Conservation (phyloP, 2,329 filamentous ascomycete species). For the Aspergillus candidus region DNA sequence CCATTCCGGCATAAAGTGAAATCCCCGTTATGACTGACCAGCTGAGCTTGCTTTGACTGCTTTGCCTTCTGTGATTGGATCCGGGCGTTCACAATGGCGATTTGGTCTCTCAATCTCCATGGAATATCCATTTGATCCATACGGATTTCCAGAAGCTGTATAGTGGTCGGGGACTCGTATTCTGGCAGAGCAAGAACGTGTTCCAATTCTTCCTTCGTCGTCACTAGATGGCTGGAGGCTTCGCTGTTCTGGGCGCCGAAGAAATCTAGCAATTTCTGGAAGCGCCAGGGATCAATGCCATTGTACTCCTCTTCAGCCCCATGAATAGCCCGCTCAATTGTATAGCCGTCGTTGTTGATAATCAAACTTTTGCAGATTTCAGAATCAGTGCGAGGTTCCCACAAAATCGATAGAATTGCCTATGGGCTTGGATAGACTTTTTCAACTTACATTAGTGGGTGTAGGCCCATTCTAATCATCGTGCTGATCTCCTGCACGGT, state of each 20-base stretch:
- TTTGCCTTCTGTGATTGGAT: too few relatives aligned
- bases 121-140: slow-evolving; percentile 4
- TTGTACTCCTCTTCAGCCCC: slow-evolving; percentile 72
- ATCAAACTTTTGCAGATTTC: too few relatives aligned
- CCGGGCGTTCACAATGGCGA: slow-evolving; percentile 3
- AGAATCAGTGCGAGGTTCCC: too few relatives aligned
- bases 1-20: too few relatives aligned
- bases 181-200: background rate
- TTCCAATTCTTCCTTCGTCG: slow-evolving; percentile 61
- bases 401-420: too few relatives aligned
- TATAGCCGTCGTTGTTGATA: slow-evolving; percentile 78
- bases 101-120: slow-evolving; percentile 1
- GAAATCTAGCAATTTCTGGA: slow-evolving; percentile 58
- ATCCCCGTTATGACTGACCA: too few relatives aligned
- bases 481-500: slow-evolving; percentile 76
- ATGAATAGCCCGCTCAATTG: slow-evolving; percentile 79
- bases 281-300: slow-evolving; percentile 67
- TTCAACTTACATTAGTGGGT: slow-evolving; percentile 39
- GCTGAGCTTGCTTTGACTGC: too few relatives aligned
- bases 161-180: background rate
- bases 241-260: slow-evolving; percentile 57
- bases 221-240: slow-evolving; percentile 57
- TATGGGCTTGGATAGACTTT: too few relatives aligned
- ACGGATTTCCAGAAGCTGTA: slow-evolving; percentile 2
- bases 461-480: slow-evolving; percentile 65